A percentile compares a stretch with the other conserved stretches of the same genome.
phyloP scores from a whole-genome alignment of 2,329 filamentous ascomycete genomes.

The Raffaelea ambrosiae region DNA sequence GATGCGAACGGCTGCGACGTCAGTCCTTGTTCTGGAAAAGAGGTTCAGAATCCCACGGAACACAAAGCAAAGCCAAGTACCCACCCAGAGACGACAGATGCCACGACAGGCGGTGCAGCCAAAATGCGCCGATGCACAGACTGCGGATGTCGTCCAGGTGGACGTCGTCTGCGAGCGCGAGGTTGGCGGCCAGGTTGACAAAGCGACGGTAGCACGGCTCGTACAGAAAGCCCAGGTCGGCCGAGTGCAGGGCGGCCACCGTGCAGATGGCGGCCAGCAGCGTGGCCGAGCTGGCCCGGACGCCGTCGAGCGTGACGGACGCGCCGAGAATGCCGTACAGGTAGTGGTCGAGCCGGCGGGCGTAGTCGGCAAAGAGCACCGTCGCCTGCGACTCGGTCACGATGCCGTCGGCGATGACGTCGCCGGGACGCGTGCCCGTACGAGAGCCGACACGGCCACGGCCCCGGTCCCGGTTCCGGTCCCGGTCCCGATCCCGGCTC shows the following conservation, averaged over 20 bases:
- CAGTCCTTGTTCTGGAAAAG: neutral
- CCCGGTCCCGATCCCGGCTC: neutral
- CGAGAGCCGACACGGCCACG: neutral
- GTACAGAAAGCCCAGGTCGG: neutral
- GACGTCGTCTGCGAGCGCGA: neutral
- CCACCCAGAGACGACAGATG: neutral
- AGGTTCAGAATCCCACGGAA: too few relatives aligned
- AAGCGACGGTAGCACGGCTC: neutral
- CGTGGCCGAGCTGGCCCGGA: neutral
- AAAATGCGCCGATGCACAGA: slow-evolving; percentile 2
- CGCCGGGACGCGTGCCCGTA: too few relatives aligned
- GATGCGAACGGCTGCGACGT: neutral
- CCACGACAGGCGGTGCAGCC: slow-evolving; percentile 1
- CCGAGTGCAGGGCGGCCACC: neutral
- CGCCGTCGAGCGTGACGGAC: neutral
- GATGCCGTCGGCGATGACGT: neutral
- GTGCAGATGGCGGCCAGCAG: neutral
- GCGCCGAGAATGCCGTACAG: slow-evolving; percentile 3
- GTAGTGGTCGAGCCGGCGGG: slow-evolving; percentile 3
- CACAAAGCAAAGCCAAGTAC: too few relatives aligned
- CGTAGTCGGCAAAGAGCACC: slow-evolving; percentile 1
- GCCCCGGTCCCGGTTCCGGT: too few relatives aligned
- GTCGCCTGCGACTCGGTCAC: neutral
- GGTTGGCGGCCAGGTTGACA: neutral
- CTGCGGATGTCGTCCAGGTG: slow-evolving; percentile 1